Evolutionary conservation across 805 yeast genomes (phyloP), one percentile per base, ranked within the genome.

Genomic region (Clavispora fructus): DNA sequence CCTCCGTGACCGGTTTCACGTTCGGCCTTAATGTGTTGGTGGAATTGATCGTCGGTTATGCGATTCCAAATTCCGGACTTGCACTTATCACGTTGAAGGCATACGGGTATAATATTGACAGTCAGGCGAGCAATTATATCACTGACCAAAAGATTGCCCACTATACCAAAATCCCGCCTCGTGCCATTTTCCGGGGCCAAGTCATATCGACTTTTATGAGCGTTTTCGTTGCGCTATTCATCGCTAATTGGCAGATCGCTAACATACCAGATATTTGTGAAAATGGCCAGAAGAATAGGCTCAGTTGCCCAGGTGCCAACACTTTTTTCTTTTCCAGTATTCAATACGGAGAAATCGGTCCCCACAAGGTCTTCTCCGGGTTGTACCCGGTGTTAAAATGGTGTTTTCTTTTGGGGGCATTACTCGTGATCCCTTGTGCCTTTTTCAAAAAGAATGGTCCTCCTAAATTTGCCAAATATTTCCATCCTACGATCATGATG

Each of bases 11-110:
- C 0, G 84, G 84, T 39, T 65, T 75, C 68, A 56, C 73, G 1
- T 75, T 82, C 46, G 84, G 84, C 11, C 65, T 83, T 50, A 79
- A 79, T 54, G 87, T 82, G 6, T 60, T 84, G 44, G 76, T 83
- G 3, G 88, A 83, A 58, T 65, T 84, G 49, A 73, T 84, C 39
- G 77, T 79, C 26, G 89, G 88, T 2, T 83, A 80, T 60, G 73
- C 83, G 49, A 68, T 78, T 11, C 87, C 87, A 4, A 87, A 81
- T 41, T 76, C 79, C 45, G 82, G 88, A 1, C 62, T 80, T 14
- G 85, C 86, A 1, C 73, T 80, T 63, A 79, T 85, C 70, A 66
- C 75, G 11, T 58, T 79, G 47, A 78, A 79, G 48, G 74, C 77
- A 1, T 72, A 68, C 43, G 82, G 82, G 38, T 58, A 79, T 42